Base-by-base conservation (phyloP, 352 stramenopile species). In the Lagenidium sp. region DNA sequence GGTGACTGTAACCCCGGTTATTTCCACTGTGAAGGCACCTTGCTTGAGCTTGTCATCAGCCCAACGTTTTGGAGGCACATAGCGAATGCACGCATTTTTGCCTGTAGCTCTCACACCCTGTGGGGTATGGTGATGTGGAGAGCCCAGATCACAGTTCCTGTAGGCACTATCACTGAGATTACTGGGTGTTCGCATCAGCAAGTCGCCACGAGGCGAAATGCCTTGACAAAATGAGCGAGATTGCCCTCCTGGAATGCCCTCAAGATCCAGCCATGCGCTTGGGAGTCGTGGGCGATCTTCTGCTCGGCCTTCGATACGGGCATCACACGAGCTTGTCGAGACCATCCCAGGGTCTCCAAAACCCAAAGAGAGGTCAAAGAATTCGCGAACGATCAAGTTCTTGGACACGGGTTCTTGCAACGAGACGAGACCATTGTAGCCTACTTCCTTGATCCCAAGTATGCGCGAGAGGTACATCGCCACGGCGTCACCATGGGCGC, bases 251-350 rank as follows among this genome's bases (percentile, higher is more conserved):
- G 12, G 66, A 54, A 4, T 34, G 16, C 47, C 42, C 12, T 81
- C 52, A 6, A 66, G 53, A 26, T 69, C 56, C 1, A 87, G 61
- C 79, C 79, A 91, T 2, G 73, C 70, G 19, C 65, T 82, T 5
- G 75, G 79, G 1, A 91, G 48, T 4, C 61, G 36, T 6, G 63
- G 65, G 2, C 66, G 63, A 8, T 62, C 39, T 6, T 78, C 60
- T 16, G 36, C 25, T 35, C 70, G 64, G 0, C 62, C 57, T 55
- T 91, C 75, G 21, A 91, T 65, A 8, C 79, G 52, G 31, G 75
- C 79, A 41, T 84, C 73, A 24, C 79, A 91, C 1, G 75, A 88
- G 25, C 65, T 87, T n/a, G 73, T 85, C 4, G 73, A 57, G 2
- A 82, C 51, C 24, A 85, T 61, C 0, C 58, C 63, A 22, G 75